Evolutionary conservation across 345 rosid genomes (phyloP), one percentile per base, ranked within the genome.

Genomic region (Erysimum cheiranthoides): DNA sequence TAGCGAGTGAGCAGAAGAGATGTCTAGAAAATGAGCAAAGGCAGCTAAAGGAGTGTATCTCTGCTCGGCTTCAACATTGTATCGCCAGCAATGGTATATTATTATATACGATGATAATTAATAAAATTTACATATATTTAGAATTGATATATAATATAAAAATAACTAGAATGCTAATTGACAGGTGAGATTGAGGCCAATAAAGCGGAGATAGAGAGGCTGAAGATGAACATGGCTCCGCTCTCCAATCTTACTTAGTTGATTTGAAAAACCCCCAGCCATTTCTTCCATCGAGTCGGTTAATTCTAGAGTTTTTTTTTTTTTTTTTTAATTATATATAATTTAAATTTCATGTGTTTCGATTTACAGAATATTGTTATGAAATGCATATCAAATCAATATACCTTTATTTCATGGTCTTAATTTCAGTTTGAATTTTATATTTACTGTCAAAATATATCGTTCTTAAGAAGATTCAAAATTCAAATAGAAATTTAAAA

Each of bases 131-230:
- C 30, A 6, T 10, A 14, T 47, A 9, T 66, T 5, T 38, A 3
- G 30, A 67, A 13, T 9, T 67, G 13, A 38, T 36, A 30, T 36
- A 30, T 30, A 59, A 18, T 14, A 21, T 30, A 59, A 18, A 13
- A 31, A 25, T n/a, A 2, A 27, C 6, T 75, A 14, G 17, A 39
- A 14, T 61, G 17, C 4, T 68, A 25, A 39, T 50, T 52, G 32
- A 56, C 21, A 76, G 70, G 14, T 39, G 56, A 21, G 12, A 11
- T 42, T 32, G 6, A 52, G 57, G 64, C 11, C 14, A 6, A 8
- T 3, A 25, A 2, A 61, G 32, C n/a, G 8, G 67, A 64, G 77
- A 40, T 51, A 45, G 66, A 61, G 61, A 66, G 49, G 32, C 39
- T 68, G 21, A 52, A 51, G 70, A 61, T 11, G 57, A 59, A 31